Conservation (phyloP, 768 basidiomycete genomes). For the Lenzites betulinus region DNA sequence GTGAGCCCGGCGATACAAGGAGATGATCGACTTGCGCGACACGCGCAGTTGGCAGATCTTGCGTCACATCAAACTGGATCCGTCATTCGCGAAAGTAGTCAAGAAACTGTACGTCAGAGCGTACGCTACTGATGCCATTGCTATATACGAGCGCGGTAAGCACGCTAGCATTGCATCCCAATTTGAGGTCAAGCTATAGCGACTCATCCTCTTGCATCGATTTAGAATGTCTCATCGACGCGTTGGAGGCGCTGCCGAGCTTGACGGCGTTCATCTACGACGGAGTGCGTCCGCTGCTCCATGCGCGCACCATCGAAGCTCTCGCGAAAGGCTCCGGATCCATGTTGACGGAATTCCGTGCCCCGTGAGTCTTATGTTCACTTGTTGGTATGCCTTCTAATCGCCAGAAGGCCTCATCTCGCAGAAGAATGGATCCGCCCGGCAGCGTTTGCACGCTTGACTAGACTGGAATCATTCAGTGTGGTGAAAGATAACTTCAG, state of each 20-base stretch:
- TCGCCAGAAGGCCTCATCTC: background rate
- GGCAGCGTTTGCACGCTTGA: background rate
- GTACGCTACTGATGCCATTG: background rate
- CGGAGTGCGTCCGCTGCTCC: background rate
- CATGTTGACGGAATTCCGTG: background rate
- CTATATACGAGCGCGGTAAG: background rate
- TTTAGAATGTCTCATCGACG: background rate
- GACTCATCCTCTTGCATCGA: background rate
- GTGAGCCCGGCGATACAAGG: background rate
- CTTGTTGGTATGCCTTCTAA: background rate
- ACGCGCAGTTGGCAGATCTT: background rate
- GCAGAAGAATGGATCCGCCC: background rate
- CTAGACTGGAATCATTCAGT: background rate
- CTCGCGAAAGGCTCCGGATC: background rate
- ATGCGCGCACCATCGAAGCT: background rate
- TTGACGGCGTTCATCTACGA: constrained; percentile 1
- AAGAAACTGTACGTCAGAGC: background rate
- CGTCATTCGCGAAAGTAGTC: background rate
- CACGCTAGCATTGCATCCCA: background rate
- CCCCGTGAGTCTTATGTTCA: background rate
- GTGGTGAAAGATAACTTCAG: background rate
- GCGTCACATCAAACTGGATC: background rate
- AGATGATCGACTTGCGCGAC: background rate
- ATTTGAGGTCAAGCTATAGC: background rate
- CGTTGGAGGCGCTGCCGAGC: background rate